Percentiles rank a stretch among this genome's conserved stretches.
Conservation (phyloP, 768 basidiomycete species). For the Ramaria sp. region DNA sequence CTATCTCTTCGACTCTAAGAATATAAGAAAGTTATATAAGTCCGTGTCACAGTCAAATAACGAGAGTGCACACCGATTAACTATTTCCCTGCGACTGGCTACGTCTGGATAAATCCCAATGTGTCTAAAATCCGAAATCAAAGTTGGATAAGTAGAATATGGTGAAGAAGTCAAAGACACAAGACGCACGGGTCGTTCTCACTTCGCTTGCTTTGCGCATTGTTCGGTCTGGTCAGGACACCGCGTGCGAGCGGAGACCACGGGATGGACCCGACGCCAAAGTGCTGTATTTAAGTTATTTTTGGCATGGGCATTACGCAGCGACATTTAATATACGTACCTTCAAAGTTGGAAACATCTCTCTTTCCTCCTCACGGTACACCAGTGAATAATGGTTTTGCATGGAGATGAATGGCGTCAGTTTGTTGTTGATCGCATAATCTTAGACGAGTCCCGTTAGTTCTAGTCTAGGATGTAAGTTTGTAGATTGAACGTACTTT, state of each 20-base stretch:
- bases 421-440: slow-evolving; percentile 9
- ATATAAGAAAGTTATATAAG: slow-evolving; percentile 18
- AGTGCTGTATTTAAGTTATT: not conserved
- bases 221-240: slow-evolving; percentile 10
- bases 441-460: not conserved
- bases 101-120: not conserved
- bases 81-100: slow-evolving; percentile 19
- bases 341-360: slow-evolving; percentile 11
- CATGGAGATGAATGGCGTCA: slow-evolving; percentile 15
- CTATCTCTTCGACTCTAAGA: slow-evolving; percentile 42
- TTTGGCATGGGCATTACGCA: not conserved
- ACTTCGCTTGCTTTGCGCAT: not conserved
- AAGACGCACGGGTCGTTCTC: slow-evolving; percentile 10
- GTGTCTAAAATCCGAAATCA: not conserved
- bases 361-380: slow-evolving; percentile 14
- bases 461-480: not conserved
- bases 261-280: slow-evolving; percentile 14
- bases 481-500: slow-evolving; percentile 4
- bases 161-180: not conserved
- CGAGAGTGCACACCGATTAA: slow-evolving; percentile 24
- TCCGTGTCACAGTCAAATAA: slow-evolving; percentile 15
- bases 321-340: not conserved
- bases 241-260: slow-evolving; percentile 16
- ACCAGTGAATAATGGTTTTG: slow-evolving; percentile 14
- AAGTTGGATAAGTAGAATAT: not conserved